These are phyloP conservation scores for Isochrysis galbana DNA, from an alignment of 78 protist genomes.

Conservation along the genomic window DNA sequence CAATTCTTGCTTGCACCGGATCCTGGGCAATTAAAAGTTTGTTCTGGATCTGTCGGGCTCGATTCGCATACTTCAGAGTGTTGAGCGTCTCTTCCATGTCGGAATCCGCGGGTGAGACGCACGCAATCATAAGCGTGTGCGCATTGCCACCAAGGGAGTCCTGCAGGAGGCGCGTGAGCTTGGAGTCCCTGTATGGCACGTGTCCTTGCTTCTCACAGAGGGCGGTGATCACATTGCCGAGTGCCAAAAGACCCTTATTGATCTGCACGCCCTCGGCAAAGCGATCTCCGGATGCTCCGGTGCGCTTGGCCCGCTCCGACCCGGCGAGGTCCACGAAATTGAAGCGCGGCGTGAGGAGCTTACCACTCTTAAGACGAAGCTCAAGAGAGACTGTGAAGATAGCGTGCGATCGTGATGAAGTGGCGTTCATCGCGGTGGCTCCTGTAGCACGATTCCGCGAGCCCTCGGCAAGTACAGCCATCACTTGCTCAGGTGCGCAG, in stretches of 20 bases:
- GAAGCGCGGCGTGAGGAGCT: constrained; percentile 35
- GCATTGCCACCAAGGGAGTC: constrained; percentile 54
- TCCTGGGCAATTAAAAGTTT: background rate
- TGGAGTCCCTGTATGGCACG: constrained; percentile 80
- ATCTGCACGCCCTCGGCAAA: constrained; percentile 69
- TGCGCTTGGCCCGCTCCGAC: constrained; percentile 53
- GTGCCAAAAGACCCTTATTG: constrained; percentile 52
- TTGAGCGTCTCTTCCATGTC: constrained; percentile 44
- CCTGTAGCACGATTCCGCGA: constrained; percentile 48
- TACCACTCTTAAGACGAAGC: background rate
- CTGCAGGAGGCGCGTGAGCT: constrained; percentile 59
- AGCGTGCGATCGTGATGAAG: constrained; percentile 67
- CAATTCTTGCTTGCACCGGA: background rate
- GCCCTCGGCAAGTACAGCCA: constrained; percentile 38
- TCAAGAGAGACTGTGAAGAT: constrained; percentile 50
- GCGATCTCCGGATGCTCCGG: constrained; percentile 34
- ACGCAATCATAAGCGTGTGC: constrained; percentile 45
- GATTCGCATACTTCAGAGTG: constrained; percentile 36
- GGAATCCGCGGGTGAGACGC: constrained; percentile 39
- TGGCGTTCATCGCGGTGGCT: constrained; percentile 53
- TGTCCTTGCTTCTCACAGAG: constrained; percentile 61
- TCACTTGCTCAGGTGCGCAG: background rate
- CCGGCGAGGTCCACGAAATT: constrained; percentile 78
- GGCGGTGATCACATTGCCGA: constrained; percentile 78
- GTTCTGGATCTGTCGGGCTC: constrained; percentile 14